Evolutionary conservation across 2,329 filamentous ascomycete genomes (phyloP).

Genomic region (Pestalotiopsis sp.): DNA sequence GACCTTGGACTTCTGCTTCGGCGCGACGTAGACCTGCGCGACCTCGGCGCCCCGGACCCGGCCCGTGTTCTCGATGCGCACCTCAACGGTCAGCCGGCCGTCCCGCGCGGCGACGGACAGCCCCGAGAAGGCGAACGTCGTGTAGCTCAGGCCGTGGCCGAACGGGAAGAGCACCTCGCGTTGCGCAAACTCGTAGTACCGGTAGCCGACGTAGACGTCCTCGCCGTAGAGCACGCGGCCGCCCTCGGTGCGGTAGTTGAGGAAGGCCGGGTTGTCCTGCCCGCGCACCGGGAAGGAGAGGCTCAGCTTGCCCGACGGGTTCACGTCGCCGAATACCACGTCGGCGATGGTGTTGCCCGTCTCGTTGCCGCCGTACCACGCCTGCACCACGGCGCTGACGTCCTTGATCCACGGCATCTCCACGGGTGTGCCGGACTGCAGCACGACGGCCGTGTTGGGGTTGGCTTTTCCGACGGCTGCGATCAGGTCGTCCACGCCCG

Average conservation of each 20-base stretch:
- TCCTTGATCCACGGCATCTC: constrained; percentile 69
- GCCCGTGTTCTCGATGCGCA: constrained; percentile 67
- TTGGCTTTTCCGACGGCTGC: constrained; percentile 67
- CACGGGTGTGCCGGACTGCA: constrained; percentile 78
- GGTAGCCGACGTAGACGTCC: constrained; percentile 80
- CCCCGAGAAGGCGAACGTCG: constrained; percentile 62
- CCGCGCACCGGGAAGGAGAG: constrained; percentile 70
- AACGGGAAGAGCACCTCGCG: constrained; percentile 74
- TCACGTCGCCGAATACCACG: constrained; percentile 73
- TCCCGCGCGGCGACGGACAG: constrained; percentile 50
- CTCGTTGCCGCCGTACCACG: constrained; percentile 89
- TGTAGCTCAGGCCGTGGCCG: constrained; percentile 80
- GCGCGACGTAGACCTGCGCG: constrained; percentile 59
- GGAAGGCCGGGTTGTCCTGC: constrained; percentile 74
- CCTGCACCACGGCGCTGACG: constrained; percentile 67
- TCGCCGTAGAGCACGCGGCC: constrained; percentile 77
- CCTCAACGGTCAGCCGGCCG: constrained; percentile 49
- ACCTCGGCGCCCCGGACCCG: constrained; percentile 54
- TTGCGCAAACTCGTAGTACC: constrained; percentile 76
- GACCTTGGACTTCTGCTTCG: constrained; percentile 56
- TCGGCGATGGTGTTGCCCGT: constrained; percentile 81
- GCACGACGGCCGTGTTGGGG: constrained; percentile 71
- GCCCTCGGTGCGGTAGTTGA: constrained; percentile 74
- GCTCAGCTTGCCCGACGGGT: constrained; percentile 76
- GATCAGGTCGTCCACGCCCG: constrained; percentile 72